Base-by-base conservation (phyloP, 2,329 filamentous ascomycete genomes). In the Calycina herbarum region DNA sequence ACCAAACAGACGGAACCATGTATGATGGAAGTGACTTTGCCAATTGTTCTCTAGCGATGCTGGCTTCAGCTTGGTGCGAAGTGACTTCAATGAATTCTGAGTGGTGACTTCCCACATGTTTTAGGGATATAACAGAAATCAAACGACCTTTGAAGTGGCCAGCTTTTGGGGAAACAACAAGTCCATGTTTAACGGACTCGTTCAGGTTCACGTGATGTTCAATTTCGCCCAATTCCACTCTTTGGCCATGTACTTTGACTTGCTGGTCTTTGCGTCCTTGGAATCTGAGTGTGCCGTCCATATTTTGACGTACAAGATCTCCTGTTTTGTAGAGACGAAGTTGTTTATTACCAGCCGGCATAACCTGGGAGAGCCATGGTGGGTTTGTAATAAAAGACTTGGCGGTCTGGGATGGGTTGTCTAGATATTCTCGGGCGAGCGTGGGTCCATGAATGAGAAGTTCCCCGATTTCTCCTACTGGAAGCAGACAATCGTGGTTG, bases 341-440 rank as follows among this genome's bases (percentile, higher is more conserved):
- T 15, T 24, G 29, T 29, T 54, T 40, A 42, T 35, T 59, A 31
- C 35, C 29, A 15, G 20, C 8, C 17, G 11, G 15, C 27, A 33
- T 45, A 13, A 29, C 24, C n/a, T 33, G 6, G 20, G 54, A 54
- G 17, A 62, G 77, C 83, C 86, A 89, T 0, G 73, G 73, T 0
- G 64, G 65, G 11, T 84, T 84, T 61, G 85, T 78, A 57, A 90
- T 82, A 67, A 90, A 90, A 0, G 81, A 81, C 31, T 81, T 80
- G 1, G 79, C 79, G 0, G 87, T 89, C 76, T 86, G 87, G 57
- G 81, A 79, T 0, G 80, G 78, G 65, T 88, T 83, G 57, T 83
- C 82, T n/a, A 89, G 76, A 66, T 90, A 90, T 24, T 86, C 86
- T 35, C 84, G 78, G 11, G 85, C 86, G 1, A 90, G 82, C n/a